Evolutionary conservation across 345 rosid species (phyloP).

Genomic region (Capsella bursapastoris): DNA sequence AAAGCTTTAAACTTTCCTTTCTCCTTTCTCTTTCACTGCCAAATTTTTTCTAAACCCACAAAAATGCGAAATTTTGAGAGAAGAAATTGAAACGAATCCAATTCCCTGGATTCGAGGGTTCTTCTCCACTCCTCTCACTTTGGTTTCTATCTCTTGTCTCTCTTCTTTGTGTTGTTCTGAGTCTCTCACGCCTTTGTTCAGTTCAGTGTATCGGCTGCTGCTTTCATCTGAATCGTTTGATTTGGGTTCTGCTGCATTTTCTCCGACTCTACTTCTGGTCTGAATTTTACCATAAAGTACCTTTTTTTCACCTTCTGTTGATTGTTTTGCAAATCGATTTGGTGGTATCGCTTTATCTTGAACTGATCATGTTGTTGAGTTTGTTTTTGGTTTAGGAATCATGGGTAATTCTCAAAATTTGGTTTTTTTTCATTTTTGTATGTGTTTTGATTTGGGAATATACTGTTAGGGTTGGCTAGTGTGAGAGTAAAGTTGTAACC

Average conservation of each 20-base stretch:
- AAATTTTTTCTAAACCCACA: slow-evolving; percentile 10
- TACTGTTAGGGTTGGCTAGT: slow-evolving; percentile 33
- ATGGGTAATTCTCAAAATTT: slow-evolving; percentile 19
- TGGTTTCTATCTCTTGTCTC: slow-evolving; percentile 20
- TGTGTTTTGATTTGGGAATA: slow-evolving; percentile 30
- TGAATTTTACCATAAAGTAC: neutral
- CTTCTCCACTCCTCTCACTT: slow-evolving; percentile 31
- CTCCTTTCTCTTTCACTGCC: slow-evolving; percentile 44
- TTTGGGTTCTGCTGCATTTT: slow-evolving; percentile 17
- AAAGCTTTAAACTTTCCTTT: slow-evolving; percentile 46
- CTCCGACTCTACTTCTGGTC: neutral
- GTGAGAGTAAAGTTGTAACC: slow-evolving; percentile 14
- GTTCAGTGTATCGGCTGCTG: neutral
- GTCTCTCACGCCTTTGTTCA: slow-evolving; percentile 37
- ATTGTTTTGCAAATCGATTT: neutral
- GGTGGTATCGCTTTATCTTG: slow-evolving; percentile 18
- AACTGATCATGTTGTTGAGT: slow-evolving; percentile 10
- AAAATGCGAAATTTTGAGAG: slow-evolving; percentile 11
- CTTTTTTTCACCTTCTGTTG: neutral
- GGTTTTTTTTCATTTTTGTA: neutral
- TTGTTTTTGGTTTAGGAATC: slow-evolving; percentile 4
- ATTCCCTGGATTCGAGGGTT: slow-evolving; percentile 42
- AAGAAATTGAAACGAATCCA: slow-evolving; percentile 24
- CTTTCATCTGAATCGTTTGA: neutral
- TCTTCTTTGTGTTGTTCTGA: neutral